A percentile compares a stretch with the other conserved stretches of the same genome.
Conservation (phyloP, 495 filamentous ascomycete species). For the Neurospora hispaniola region DNA sequence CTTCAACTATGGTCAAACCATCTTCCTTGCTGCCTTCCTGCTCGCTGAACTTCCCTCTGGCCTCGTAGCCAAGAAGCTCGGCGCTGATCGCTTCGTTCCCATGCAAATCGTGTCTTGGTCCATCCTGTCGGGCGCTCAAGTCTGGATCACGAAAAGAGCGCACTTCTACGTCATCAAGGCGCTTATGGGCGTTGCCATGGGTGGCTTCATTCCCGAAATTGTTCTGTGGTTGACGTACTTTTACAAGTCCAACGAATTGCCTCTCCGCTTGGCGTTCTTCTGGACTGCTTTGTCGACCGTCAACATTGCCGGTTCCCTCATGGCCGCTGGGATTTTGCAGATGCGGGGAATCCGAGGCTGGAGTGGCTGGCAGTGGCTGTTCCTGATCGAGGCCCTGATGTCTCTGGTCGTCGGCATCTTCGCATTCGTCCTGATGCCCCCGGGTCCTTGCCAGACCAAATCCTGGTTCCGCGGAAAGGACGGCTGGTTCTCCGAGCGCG, state of each 20-base stretch:
- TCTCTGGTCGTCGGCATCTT: conserved; percentile 42
- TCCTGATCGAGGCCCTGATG: conserved; percentile 45
- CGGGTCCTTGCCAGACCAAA: conserved; percentile 38
- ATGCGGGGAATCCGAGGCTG: conserved; percentile 40
- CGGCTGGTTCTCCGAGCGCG: conserved; percentile 53
- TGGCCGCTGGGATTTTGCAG: conserved; percentile 40
- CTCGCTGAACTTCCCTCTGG: conserved; percentile 37
- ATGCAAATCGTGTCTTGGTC: conserved; percentile 37
- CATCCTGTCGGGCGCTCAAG: conserved; percentile 29
- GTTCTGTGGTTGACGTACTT: conserved; percentile 46
- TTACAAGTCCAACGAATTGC: conserved; percentile 41
- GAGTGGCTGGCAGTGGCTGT: conserved; percentile 43
- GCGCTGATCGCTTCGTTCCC: conserved; percentile 38
- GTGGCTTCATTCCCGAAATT: conserved; percentile 41
- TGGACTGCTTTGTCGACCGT: conserved; percentile 37
- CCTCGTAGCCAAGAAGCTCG: conserved; percentile 38
- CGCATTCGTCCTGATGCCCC: conserved; percentile 46
- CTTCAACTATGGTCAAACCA: conserved; percentile 34
- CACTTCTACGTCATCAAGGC: conserved; percentile 33
- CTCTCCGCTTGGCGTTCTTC: conserved; percentile 39
- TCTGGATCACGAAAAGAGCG: conserved; percentile 24
- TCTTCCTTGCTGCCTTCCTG: conserved; percentile 38
- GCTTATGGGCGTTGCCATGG: conserved; percentile 37
- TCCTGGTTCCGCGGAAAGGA: conserved; percentile 43
- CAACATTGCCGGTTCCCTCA: conserved; percentile 38